Percentiles rank a stretch among this genome's conserved stretches.
Conservation (phyloP, 768 basidiomycete genomes). For the Cystofilobasidium capitatum region DNA sequence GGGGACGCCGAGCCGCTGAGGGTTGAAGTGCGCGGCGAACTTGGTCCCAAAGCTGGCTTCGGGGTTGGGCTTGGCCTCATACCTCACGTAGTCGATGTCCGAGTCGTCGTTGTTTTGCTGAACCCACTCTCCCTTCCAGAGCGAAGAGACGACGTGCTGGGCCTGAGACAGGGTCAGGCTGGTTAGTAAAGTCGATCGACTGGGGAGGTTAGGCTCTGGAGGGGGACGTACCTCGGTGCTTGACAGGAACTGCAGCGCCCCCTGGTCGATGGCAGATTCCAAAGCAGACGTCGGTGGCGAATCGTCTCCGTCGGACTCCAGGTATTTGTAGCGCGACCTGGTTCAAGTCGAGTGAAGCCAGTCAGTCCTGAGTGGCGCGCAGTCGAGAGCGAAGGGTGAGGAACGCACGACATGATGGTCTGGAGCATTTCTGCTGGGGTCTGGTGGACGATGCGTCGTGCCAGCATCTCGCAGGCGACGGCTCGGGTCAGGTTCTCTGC, state of each 20-base stretch:
- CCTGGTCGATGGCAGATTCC: conserved; percentile 84
- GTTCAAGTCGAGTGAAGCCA: conserved; percentile 29
- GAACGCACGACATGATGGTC: conserved; percentile 48
- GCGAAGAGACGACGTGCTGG: conserved; percentile 68
- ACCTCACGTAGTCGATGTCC: conserved; percentile 47
- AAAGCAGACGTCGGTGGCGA: conserved; percentile 67
- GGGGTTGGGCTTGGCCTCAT: conserved; percentile 37
- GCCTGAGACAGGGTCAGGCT: conserved; percentile 67
- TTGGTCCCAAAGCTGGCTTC: conserved; percentile 41
- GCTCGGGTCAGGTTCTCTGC: conserved; percentile 77
- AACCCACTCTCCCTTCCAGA: conserved; percentile 75
- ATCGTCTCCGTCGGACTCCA: conserved; percentile 62
- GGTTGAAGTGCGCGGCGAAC: conserved; percentile 65
- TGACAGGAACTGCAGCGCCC: conserved; percentile 50
- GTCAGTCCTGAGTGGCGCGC: neutral
- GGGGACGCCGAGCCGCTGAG: conserved; percentile 70
- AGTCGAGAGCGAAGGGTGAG: neutral
- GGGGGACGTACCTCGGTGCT: conserved; percentile 8
- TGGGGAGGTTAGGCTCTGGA: neutral
- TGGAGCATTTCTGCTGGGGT: conserved; percentile 55
- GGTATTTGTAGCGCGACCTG: conserved; percentile 59
- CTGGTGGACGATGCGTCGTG: conserved; percentile 66
- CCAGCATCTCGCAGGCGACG: conserved; percentile 67
- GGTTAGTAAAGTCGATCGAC: conserved; percentile 49
- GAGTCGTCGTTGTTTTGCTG: conserved; percentile 59